A percentile compares a stretch with the other conserved stretches of the same genome.
phyloP scores from a whole-genome alignment of 2,329 filamentous ascomycete species.

The Cryphonectria carpinicola region DNA sequence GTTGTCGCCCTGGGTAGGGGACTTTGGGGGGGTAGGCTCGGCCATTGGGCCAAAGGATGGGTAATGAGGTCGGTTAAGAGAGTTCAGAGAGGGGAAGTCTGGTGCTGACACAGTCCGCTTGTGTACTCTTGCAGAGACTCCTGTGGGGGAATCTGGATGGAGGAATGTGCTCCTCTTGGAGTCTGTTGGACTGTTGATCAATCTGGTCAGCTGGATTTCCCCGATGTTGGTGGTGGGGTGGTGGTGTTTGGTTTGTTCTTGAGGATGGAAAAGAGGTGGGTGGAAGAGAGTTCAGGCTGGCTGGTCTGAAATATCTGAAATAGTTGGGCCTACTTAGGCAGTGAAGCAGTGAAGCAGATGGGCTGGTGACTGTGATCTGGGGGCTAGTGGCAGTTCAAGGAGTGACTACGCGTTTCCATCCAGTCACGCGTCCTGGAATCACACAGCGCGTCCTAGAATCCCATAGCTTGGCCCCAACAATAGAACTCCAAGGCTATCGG shows the following conservation, averaged over 20 bases:
- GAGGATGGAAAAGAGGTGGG: neutral
- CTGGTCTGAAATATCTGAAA: slow-evolving; percentile 20
- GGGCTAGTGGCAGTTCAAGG: neutral
- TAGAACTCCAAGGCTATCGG: neutral
- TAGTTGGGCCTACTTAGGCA: neutral
- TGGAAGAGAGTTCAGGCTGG: slow-evolving; percentile 1
- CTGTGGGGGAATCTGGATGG: slow-evolving; percentile 31
- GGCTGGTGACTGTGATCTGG: neutral
- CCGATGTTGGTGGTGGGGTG: neutral
- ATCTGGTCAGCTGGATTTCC: slow-evolving; percentile 15
- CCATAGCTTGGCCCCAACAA: neutral
- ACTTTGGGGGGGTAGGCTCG: slow-evolving; percentile 36
- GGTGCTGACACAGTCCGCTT: slow-evolving; percentile 57
- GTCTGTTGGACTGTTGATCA: slow-evolving; percentile 20
- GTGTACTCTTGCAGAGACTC: slow-evolving; percentile 41
- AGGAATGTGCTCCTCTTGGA: slow-evolving; percentile 27
- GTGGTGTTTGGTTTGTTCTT: neutral
- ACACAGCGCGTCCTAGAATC: neutral
- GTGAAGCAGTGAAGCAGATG: neutral
- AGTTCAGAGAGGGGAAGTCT: slow-evolving; percentile 42
- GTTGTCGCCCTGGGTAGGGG: slow-evolving; percentile 32
- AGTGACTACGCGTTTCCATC: neutral
- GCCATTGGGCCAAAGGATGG: slow-evolving; percentile 33
- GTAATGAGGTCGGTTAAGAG: slow-evolving; percentile 30
- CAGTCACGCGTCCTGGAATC: neutral